Base-by-base conservation (phyloP, 2,329 filamentous ascomycete genomes). In the Ceratocystis cubensis region DNA sequence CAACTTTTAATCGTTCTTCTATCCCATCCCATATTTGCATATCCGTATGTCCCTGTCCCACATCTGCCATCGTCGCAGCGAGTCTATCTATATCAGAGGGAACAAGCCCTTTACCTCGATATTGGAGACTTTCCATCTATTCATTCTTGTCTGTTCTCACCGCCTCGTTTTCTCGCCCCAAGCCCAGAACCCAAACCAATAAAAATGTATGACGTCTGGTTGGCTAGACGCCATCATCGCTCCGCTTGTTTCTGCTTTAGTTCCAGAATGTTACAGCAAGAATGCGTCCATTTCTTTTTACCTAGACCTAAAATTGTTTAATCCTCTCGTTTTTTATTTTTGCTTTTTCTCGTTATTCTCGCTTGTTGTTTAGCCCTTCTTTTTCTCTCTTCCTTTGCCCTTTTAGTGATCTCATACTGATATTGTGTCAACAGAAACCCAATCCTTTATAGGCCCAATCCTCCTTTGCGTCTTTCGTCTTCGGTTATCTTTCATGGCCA, bases 401-500 rank as follows among this genome's bases (percentile, higher is more conserved):
- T 53, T 63, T 17, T 15, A 33, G 45, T 64, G 61, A 46, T 63
- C 28, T 30, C 44, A n/a, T 45, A 46, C 59, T 50, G 25, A 53
- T 37, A n/a, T 45, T 64, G 44, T 37, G 62, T 28, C 25, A 28
- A 64, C 28, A 33, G 30, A 44, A 61, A n/a, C 37, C 37, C 3
- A 48, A 56, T 25, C 25, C 50, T 25, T 56, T 30, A 56, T 56
- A 56, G 28, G 10, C 50, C 50, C 22, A 25, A 25, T 25, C 28
- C 25, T 56, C 50, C 8, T 13, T 62, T 45, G 22, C 8, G 17
- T 48, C 45, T 48, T 6, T 25, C 48, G 45, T 45, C 53, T 65
- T 61, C 56, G 59, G 46, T 45, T 68, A 30, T 63, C 44, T 33
- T 66, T 37, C 57, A 5, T 46, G 37, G 48, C 46, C 20, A 30